Evolutionary conservation across 305 asterid genomes (phyloP).

Genomic region (Solanum chacoense): DNA sequence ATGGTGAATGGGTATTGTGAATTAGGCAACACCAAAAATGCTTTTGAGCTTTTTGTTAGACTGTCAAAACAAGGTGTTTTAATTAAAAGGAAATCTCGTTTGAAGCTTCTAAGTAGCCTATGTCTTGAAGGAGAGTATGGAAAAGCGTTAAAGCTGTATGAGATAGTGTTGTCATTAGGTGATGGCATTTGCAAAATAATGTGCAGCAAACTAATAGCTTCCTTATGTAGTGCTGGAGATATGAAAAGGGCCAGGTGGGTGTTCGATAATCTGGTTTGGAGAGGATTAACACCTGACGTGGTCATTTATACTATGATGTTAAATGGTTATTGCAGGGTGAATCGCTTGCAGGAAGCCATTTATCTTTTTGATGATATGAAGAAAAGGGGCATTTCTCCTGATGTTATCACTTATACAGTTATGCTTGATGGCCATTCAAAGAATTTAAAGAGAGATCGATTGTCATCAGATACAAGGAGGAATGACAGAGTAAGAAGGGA

Average conservation of each 20-base stretch:
- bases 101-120: constrained; percentile 51
- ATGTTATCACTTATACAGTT: constrained; percentile 58
- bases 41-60: constrained; percentile 31
- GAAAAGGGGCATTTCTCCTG: constrained; percentile 54
- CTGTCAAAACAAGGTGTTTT: constrained; percentile 23
- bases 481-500: background rate
- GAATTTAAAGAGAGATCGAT: constrained; percentile 15
- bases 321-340: constrained; percentile 59
- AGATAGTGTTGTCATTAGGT: constrained; percentile 23
- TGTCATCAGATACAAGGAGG: constrained; percentile 1
- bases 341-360: constrained; percentile 35
- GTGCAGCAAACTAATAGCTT: constrained; percentile 36
- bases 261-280: constrained; percentile 33
- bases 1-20: constrained; percentile 63
- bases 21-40: constrained; percentile 23
- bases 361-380: constrained; percentile 55
- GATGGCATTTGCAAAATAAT: constrained; percentile 37
- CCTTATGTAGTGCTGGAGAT: constrained; percentile 54
- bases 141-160: constrained; percentile 29
- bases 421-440: constrained; percentile 50
- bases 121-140: constrained; percentile 43
- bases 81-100: constrained; percentile 28
- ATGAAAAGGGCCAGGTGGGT: constrained; percentile 51
- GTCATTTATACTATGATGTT: constrained; percentile 53
- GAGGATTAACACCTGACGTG: constrained; percentile 49